Conservation (phyloP, 2,329 filamentous ascomycete species). For the Paramyrothecium roridum region DNA sequence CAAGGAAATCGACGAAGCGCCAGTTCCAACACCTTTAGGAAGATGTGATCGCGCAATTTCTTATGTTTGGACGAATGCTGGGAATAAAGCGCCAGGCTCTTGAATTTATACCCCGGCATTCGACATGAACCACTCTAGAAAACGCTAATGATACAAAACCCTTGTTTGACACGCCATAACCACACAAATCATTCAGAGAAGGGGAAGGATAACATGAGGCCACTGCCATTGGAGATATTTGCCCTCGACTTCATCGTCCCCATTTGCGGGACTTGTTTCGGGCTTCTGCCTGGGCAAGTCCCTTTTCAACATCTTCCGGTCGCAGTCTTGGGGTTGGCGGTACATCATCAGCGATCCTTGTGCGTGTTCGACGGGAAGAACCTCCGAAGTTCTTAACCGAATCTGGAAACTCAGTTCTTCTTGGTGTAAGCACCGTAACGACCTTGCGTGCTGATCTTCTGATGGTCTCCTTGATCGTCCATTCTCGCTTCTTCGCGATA, state of each 20-base stretch:
- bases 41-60: conserved; percentile 39
- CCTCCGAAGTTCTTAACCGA: conserved; percentile 46
- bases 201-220: neutral
- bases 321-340: conserved; percentile 55
- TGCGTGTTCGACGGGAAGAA: conserved; percentile 30
- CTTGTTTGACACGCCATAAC: neutral
- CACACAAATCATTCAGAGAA: neutral
- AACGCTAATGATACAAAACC: neutral
- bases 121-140: neutral
- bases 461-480: conserved; percentile 72
- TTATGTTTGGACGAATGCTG: neutral
- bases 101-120: neutral
- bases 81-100: neutral
- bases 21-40: conserved; percentile 71
- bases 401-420: conserved; percentile 57
- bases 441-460: conserved; percentile 64
- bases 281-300: conserved; percentile 33
- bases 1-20: conserved; percentile 61
- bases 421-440: conserved; percentile 59
- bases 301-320: conserved; percentile 59
- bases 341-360: conserved; percentile 49
- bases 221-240: neutral
- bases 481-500: conserved; percentile 80
- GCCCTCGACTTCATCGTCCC: conserved; percentile 9
- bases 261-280: conserved; percentile 28